Percentiles rank a stretch among this genome's conserved stretches.
Evolutionary conservation across 2,329 filamentous ascomycete genomes (phyloP).

Genomic region (Trichoderma sp.): DNA sequence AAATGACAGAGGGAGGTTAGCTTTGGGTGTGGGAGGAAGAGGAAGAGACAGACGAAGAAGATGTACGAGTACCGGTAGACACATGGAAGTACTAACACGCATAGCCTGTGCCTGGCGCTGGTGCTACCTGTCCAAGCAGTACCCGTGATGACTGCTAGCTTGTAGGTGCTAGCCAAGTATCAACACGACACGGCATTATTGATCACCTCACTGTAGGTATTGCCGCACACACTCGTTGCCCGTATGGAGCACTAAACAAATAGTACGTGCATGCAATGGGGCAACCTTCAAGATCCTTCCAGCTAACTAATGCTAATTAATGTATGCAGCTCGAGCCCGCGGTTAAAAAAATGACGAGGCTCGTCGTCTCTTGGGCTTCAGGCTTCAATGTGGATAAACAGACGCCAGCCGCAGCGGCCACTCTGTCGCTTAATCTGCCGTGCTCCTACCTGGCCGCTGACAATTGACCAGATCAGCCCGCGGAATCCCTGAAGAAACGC

Average conservation of each 20-base stretch:
- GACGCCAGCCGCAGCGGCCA: slow-evolving; percentile 14
- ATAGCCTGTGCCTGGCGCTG: not conserved
- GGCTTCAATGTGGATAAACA: slow-evolving; percentile 10
- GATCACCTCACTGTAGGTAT: not conserved
- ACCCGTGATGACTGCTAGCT: not conserved
- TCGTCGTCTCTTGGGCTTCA: not conserved
- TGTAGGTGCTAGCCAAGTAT: not conserved
- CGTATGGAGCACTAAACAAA: not conserved
- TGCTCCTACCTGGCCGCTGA: slow-evolving; percentile 4
- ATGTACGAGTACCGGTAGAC: not conserved
- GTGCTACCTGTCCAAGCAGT: not conserved
- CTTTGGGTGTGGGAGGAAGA: slow-evolving; percentile 4
- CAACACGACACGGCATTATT: not conserved
- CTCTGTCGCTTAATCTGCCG: slow-evolving; percentile 18
- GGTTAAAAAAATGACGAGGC: slow-evolving; percentile 7
- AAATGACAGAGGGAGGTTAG: not conserved
- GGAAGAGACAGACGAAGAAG: not conserved
- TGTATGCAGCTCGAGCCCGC: slow-evolving; percentile 15
- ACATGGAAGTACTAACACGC: not conserved
- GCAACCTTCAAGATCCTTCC: slow-evolving; percentile 8
- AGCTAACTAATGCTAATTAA: slow-evolving; percentile 7
- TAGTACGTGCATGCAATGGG: slow-evolving; percentile 2
- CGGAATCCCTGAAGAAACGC: not conserved
- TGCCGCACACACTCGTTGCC: not conserved
- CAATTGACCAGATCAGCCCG: not conserved